These are phyloP conservation scores for Epichloe brachyelytri DNA, from an alignment of 2,329 filamentous ascomycete genomes.

Conservation along the genomic window DNA sequence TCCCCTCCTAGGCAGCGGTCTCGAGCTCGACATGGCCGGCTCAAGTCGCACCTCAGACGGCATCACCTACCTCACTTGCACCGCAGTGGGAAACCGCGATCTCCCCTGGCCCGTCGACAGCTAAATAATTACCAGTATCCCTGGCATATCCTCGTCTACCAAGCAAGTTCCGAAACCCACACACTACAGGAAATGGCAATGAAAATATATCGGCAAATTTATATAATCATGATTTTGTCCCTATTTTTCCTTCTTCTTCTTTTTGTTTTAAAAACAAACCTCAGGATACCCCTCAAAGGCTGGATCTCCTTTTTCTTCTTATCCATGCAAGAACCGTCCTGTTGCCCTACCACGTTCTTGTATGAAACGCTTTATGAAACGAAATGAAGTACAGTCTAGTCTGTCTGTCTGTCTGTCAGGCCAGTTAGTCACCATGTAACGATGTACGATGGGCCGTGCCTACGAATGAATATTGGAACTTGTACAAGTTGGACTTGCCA, in stretches of 20 bases:
- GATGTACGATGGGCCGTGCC: too few relatives aligned
- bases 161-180: neutral
- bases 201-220: too few relatives aligned
- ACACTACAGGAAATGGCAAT: too few relatives aligned
- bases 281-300: slow-evolving; percentile 8
- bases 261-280: neutral
- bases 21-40: slow-evolving; percentile 59
- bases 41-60: slow-evolving; percentile 27
- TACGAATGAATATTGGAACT: too few relatives aligned
- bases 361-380: too few relatives aligned
- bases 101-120: slow-evolving; percentile 35
- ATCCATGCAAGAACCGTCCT: neutral
- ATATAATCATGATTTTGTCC: neutral
- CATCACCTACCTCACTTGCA: slow-evolving; percentile 39
- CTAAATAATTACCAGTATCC: slow-evolving; percentile 4
- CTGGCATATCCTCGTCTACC: too few relatives aligned
- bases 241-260: neutral
- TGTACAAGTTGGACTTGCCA: too few relatives aligned
- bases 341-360: too few relatives aligned
- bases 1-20: slow-evolving; percentile 71
- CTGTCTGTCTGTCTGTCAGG: too few relatives aligned
- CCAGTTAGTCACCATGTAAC: too few relatives aligned
- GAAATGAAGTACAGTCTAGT: too few relatives aligned
- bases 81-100: slow-evolving; percentile 33
- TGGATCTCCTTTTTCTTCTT: slow-evolving; percentile 4